These are phyloP conservation scores for Populus hybrid DNA, from an alignment of 441 rosid species.

Conservation along the genomic window DNA sequence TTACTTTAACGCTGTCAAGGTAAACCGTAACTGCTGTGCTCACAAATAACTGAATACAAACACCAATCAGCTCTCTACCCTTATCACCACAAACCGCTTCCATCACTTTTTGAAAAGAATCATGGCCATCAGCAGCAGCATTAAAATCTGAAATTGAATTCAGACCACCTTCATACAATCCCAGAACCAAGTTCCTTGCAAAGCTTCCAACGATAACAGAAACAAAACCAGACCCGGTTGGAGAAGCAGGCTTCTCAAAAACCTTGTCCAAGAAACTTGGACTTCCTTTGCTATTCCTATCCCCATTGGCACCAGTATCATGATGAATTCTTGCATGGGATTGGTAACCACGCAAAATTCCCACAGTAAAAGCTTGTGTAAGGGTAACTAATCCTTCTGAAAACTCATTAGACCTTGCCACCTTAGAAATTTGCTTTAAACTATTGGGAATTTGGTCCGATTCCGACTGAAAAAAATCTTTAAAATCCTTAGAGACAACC, in stretches of 20 bases:
- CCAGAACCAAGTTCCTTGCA: constrained; percentile 68
- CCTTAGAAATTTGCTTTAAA: constrained; percentile 65
- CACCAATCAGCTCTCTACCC: constrained; percentile 51
- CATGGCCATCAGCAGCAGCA: not conserved
- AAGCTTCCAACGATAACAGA: constrained; percentile 77
- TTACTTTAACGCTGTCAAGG: too few species aligned
- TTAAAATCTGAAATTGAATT: constrained; percentile 13
- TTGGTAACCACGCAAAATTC: constrained; percentile 44
- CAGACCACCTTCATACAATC: constrained; percentile 22
- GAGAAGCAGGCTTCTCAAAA: constrained; percentile 53
- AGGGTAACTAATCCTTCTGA: constrained; percentile 37
- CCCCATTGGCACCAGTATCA: constrained; percentile 1
- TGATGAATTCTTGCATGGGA: constrained; percentile 23
- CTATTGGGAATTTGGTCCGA: constrained; percentile 72
- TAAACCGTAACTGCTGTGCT: constrained; percentile 68
- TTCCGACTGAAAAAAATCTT: constrained; percentile 50
- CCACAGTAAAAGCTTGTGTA: constrained; percentile 53
- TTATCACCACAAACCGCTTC: constrained; percentile 45
- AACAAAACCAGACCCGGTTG: constrained; percentile 67
- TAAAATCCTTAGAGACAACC: constrained; percentile 51
- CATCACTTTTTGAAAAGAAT: constrained; percentile 32
- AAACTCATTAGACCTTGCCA: constrained; percentile 54
- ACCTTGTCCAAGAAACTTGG: constrained; percentile 47
- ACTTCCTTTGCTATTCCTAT: constrained; percentile 26
- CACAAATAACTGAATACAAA: constrained; percentile 68